Base-by-base conservation (phyloP, 192 early-diverging fungal genomes). In the Umbelopsis sp. region DNA sequence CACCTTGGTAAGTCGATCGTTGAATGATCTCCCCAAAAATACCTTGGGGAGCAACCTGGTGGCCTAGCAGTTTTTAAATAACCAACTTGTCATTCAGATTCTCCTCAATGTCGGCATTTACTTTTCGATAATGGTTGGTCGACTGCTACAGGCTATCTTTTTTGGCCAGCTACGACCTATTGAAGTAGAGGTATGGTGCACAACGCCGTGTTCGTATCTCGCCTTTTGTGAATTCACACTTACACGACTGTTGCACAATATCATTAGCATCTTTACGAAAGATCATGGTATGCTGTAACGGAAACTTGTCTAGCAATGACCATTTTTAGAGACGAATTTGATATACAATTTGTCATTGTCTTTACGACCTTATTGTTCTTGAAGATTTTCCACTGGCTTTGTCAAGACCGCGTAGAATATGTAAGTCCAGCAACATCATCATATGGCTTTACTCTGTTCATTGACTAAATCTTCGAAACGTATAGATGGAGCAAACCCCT, bases 361-460 rank as follows among this genome's bases (percentile, higher is more conserved):
- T 95, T 99, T 80, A 91, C 89, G 2, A 80, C 93, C n/a, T 81
- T 99, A 35, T 80, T 99, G 13, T 91, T 97, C 69, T 84, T 94
- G 47, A 97, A 98, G 74, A 89, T 96, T 52, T 97, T 98, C 76
- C 97, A 99, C 78, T 99, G 97, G 97, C 83, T 99, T 51, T 85
- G 89, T 47, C 88, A 91, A 73, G 96, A 97, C 81, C 86, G 97
- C 1, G 92, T 99, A 45, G 91, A 92, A 55, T 98, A 94, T 75
- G 85, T 86, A 77, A 76, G 84, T 75, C 27, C 1, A 23, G 53
- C 16, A 15, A 22, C 23, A 20, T 67, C 13, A 10, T 25, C 20
- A 1, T 64, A 6, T 25, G 5, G 46, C 12, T 27, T 23, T 23
- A 27, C 13, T 46, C 16, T 20, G 11, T 2, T 48, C 44, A 25